Evolutionary conservation across 768 basidiomycete species (phyloP), one percentile per base, ranked within the genome.

Genomic region (Holtermannia corniformis): DNA sequence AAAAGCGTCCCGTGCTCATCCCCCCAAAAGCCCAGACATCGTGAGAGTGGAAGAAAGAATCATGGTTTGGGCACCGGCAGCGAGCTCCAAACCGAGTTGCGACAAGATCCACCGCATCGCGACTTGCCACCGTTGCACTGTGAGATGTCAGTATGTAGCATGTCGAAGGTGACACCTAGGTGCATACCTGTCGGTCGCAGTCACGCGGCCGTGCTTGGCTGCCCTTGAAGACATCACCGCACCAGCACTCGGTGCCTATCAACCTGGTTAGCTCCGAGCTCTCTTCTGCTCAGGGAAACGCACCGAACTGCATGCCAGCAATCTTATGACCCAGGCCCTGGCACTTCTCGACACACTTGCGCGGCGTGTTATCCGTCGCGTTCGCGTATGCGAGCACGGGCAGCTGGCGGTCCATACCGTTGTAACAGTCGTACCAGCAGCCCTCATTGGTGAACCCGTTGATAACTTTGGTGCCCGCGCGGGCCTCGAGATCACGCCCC

Each of bases 361-460:
- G 52, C 13, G 59, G 59, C 10, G 7, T 37, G 47, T 44, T 51
- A 28, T 56, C 56, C 41, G 45, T 44, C 16, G 44, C 49, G 21
- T 60, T 52, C 1, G 27, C 49, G 41, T 57, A 60, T 12, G 55
- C 59, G 14, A 48, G 19, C 27, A 40, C 28, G n/a, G 59, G 59
- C n/a, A 60, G 50, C 27, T 44, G 28, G 22, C 59, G 47, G 21
- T 60, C n/a, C 59, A 60, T 60, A 16, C 59, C 59, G 27, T 60
- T 44, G 25, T 57, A 54, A 43, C 59, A 60, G 50, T 60, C 59
- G 54, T 41, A 21, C 23, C 3, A 32, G 23, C 20, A 50, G 46
- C 44, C 51, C 28, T 44, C 41, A 20, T 16, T n/a, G 28, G 16
- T 26, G 12, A 13, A 45, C 11, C 22, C 11, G 21, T 26, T 26